These are phyloP conservation scores for Nicotiana benthamiana DNA, from an alignment of 257 asterid genomes.

Conservation along the genomic window DNA sequence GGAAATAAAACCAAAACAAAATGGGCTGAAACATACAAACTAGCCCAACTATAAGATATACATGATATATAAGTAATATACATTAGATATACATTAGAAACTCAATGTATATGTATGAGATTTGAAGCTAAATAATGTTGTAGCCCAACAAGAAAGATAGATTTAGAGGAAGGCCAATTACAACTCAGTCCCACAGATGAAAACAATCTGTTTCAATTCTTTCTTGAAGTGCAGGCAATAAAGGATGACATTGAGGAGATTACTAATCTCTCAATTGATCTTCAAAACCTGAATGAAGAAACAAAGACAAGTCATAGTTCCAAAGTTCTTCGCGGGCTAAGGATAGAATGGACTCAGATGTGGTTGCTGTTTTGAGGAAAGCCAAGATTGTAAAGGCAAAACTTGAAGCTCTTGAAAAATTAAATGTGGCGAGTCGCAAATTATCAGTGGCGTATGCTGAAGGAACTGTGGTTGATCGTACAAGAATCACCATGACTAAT, in stretches of 20 bases:
- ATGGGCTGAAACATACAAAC: no score
- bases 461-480: conserved; percentile 67
- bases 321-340: conserved; percentile 61
- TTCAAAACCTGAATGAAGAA: conserved; percentile 54
- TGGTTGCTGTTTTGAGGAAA: conserved; percentile 58
- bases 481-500: conserved; percentile 46
- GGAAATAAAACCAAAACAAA: no score
- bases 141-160: conserved; percentile 36
- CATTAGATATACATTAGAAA: no score
- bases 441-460: conserved; percentile 28
- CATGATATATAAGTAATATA: no score
- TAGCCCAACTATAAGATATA: no score
- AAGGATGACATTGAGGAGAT: conserved; percentile 53
- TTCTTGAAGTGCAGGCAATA: conserved; percentile 45
- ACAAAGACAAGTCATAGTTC: conserved; percentile 54
- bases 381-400: conserved; percentile 50
- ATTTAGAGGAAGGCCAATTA: conserved; percentile 42
- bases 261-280: conserved; percentile 56
- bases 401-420: conserved; percentile 52
- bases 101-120: no score
- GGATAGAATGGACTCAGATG: conserved; percentile 81
- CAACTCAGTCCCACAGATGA: conserved; percentile 25
- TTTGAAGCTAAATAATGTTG: no score
- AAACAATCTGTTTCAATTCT: conserved; percentile 47
- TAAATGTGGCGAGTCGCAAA: conserved; percentile 37